Evolutionary conservation across 2,329 filamentous ascomycete genomes (phyloP).

Genomic region (Amauroascus verrucosus): DNA sequence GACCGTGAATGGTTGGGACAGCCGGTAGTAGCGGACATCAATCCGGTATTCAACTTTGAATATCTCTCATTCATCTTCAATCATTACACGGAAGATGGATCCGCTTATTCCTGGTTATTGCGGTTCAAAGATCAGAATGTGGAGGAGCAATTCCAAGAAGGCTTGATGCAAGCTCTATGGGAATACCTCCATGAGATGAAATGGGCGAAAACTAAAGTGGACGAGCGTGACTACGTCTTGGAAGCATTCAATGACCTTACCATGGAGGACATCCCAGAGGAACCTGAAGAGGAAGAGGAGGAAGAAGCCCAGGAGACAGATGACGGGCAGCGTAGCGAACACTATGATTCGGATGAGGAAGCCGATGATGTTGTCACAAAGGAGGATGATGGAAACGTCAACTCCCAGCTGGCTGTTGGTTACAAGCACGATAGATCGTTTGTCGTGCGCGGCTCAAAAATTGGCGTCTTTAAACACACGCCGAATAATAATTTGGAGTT

Average conservation of each 20-base stretch:
- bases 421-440: slow-evolving; percentile 97
- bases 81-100: slow-evolving; percentile 78
- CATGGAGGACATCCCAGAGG: slow-evolving; percentile 65
- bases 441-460: slow-evolving; percentile 93
- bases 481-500: slow-evolving; percentile 88
- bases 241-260: slow-evolving; percentile 91
- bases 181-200: slow-evolving; percentile 90
- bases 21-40: slow-evolving; percentile 77
- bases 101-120: slow-evolving; percentile 89
- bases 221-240: slow-evolving; percentile 85
- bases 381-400: slow-evolving; percentile 70
- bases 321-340: slow-evolving; percentile 58
- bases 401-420: slow-evolving; percentile 88
- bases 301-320: slow-evolving; percentile 53
- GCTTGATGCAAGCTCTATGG: slow-evolving; percentile 91
- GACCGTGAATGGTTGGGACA: slow-evolving; percentile 80
- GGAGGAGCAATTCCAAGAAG: slow-evolving; percentile 81
- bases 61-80: slow-evolving; percentile 99
- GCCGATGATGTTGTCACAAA: slow-evolving; percentile 61
- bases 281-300: slow-evolving; percentile 46
- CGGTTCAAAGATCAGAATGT: slow-evolving; percentile 77
- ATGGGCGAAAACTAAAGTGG: slow-evolving; percentile 85
- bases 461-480: slow-evolving; percentile 97
- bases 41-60: slow-evolving; percentile 97
- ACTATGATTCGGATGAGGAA: slow-evolving; percentile 67